phyloP scores from a whole-genome alignment of 169 alveolate species.

The Miamiensis avidus region DNA sequence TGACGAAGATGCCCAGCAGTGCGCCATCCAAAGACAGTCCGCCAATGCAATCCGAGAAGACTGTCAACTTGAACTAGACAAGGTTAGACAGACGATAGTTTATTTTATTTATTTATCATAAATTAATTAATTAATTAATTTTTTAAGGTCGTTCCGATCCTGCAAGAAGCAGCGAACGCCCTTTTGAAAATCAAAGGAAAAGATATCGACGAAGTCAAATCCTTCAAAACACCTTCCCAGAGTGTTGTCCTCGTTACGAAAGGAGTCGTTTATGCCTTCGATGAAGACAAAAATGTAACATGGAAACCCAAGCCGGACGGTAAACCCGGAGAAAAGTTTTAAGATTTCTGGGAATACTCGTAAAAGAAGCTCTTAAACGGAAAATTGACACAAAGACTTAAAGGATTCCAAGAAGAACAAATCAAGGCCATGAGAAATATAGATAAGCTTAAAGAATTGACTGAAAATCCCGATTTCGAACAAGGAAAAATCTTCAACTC shows the following conservation, averaged over 20 bases:
- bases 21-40: constrained; percentile 62
- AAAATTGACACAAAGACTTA: constrained; percentile 44
- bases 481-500: constrained; percentile 58
- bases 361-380: constrained; percentile 84
- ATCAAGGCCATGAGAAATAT: constrained; percentile 59
- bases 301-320: constrained; percentile 84
- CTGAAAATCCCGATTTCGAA: constrained; percentile 49
- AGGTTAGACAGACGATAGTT: not conserved
- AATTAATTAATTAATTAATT: constrained; percentile 2
- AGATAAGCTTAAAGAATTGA: constrained; percentile 52
- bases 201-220: constrained; percentile 56
- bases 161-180: constrained; percentile 61
- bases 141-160: constrained; percentile 51
- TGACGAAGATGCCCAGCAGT: constrained; percentile 77
- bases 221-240: constrained; percentile 43
- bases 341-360: constrained; percentile 88
- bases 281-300: constrained; percentile 54
- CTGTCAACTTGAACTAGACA: constrained; percentile 78
- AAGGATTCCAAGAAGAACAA: constrained; percentile 62
- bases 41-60: constrained; percentile 75
- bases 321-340: constrained; percentile 46
- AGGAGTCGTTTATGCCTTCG: constrained; percentile 37
- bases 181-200: constrained; percentile 59
- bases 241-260: constrained; percentile 44
- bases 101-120: too few relatives aligned